Base-by-base conservation (phyloP, 2,329 filamentous ascomycete genomes). In the Penicillium sp. region DNA sequence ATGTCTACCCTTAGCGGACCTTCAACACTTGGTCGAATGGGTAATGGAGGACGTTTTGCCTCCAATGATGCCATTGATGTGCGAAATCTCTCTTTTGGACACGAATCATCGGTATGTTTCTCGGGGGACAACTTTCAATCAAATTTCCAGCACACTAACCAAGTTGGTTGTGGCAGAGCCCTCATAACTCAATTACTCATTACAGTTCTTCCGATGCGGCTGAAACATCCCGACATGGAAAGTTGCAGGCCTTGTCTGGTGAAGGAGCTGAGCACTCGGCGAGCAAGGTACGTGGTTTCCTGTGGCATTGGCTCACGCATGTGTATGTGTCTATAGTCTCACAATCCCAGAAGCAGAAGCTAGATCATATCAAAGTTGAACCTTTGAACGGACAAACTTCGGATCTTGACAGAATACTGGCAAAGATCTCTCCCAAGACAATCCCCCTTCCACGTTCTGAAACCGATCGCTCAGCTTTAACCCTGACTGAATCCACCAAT, bases 381-480 rank as follows among this genome's bases (percentile, higher is more conserved):
- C 59, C 66, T 53, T 62, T 68, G 54, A 55, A 59, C 45, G 71
- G 70, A 36, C 65, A 72, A 27, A 58, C 68, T 25, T 73, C 76
- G n/a, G 71, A 76, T 9, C 86, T 93, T 80, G 90, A 94, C 67
- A 87, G 87, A 59, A 83, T 80, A 44, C 69, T 79, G 29, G 72
- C 75, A 35, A 78, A 73, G 39, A 67, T 79, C 39, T 73, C 75
- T 21, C 73, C 77, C 33, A 74, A 75, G 60, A 56, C 57, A 13
- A 51, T 62, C 1, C 33, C 58, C 33, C 57, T 41, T n/a, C 52
- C 23, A 9, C 58, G 67, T 33, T 47, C 57, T 33, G 65, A 70
- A 21, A 53, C 59, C n/a, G 65, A 68, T 48, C 66, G 62, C n/a
- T 53, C 58, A 15, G 19, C 44, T 51, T 36, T 57, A 35, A 47